These are phyloP conservation scores for Leishmania mexicana DNA, from an alignment of 208 protist genomes.

Conservation along the genomic window DNA sequence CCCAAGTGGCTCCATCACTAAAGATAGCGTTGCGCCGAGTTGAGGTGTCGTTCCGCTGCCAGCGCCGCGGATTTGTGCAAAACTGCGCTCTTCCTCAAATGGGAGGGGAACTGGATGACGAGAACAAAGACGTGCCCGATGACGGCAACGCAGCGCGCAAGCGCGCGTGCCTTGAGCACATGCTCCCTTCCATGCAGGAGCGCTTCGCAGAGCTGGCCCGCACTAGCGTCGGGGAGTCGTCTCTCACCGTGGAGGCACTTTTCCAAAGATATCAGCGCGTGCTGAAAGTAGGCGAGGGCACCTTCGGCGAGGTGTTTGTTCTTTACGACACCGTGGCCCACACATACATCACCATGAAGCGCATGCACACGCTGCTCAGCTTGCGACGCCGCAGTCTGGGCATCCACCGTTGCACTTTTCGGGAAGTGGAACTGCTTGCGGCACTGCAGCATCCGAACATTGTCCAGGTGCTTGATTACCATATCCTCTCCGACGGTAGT, in stretches of 20 bases:
- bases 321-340: slow-evolving; percentile 70
- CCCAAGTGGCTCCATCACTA: neutral
- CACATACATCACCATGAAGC: slow-evolving; percentile 88
- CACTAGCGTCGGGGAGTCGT: neutral
- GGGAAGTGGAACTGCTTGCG: slow-evolving; percentile 74
- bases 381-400: slow-evolving; percentile 45
- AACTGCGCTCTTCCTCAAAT: neutral
- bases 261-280: slow-evolving; percentile 62
- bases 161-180: slow-evolving; percentile 23
- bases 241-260: slow-evolving; percentile 25
- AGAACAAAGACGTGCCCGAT: neutral
- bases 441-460: slow-evolving; percentile 80
- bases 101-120: neutral
- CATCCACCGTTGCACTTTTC: slow-evolving; percentile 75
- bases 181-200: slow-evolving; percentile 21
- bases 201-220: slow-evolving; percentile 23
- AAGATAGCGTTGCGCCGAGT: neutral
- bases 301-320: slow-evolving; percentile 87
- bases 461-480: slow-evolving; percentile 63
- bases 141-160: slow-evolving; percentile 14
- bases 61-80: neutral
- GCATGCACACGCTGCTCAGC: slow-evolving; percentile 70
- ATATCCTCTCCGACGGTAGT: slow-evolving; percentile 67
- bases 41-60: neutral
- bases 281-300: slow-evolving; percentile 86